Conservation (phyloP, 139 green algal genomes). For the Chlamydomonas sphaeroides region DNA sequence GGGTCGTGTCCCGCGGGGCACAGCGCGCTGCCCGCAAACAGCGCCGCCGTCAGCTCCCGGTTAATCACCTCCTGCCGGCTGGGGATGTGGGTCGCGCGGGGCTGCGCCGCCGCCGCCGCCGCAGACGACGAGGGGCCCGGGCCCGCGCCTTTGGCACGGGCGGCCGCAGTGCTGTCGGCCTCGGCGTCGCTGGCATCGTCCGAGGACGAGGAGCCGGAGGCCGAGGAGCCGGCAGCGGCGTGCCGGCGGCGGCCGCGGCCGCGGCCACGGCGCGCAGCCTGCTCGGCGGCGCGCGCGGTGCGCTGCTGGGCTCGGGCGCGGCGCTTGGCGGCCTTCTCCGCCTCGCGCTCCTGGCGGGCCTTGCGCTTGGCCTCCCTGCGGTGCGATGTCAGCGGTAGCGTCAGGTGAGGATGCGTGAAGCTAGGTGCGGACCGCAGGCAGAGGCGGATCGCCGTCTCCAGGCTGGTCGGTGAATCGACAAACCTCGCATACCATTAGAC, state of each 20-base stretch:
- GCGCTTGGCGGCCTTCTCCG: slow-evolving; percentile 1
- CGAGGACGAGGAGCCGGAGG: too few species aligned
- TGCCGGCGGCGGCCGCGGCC: slow-evolving; percentile 35
- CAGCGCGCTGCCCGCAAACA: slow-evolving; percentile 28
- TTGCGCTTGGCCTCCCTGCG: slow-evolving; percentile 14
- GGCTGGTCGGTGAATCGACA: too few species aligned
- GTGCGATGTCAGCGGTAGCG: too few species aligned
- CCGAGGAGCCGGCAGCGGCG: too few species aligned
- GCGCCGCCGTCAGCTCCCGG: slow-evolving; percentile 5
- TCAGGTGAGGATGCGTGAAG: too few species aligned
- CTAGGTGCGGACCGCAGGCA: too few species aligned
- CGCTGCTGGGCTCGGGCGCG: not conserved
- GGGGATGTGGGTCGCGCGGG: not conserved
- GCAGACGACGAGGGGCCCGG: not conserved
- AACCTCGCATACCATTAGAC: too few species aligned
- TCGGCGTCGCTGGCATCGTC: slow-evolving; percentile 27
- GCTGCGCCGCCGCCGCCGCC: not conserved
- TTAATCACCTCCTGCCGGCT: not conserved
- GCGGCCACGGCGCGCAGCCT: not conserved
- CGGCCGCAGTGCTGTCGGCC: slow-evolving; percentile 25
- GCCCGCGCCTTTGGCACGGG: too few species aligned
- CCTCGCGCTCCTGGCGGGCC: not conserved
- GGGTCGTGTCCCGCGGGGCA: slow-evolving; percentile 41
- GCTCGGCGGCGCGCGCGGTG: not conserved
- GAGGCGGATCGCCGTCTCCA: too few species aligned